Percentiles rank a stretch among this genome's conserved stretches.
These are phyloP conservation scores for Pyrenophora seminiperda DNA, from an alignment of 2,329 filamentous ascomycete species.

Conservation along the genomic window DNA sequence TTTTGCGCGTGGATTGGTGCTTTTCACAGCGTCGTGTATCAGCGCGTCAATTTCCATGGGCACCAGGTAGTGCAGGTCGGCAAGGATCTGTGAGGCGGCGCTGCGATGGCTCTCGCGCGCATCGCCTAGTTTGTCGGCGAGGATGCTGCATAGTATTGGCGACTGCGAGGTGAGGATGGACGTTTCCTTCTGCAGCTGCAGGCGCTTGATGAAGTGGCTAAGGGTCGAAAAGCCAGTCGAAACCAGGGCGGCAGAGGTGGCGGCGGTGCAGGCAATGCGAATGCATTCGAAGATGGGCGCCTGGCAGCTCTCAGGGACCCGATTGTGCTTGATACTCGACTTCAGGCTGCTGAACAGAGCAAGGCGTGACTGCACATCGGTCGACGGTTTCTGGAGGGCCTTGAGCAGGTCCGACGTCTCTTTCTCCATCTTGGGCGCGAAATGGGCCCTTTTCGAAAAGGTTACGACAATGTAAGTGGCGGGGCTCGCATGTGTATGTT, in stretches of 20 bases:
- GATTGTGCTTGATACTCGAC: slow-evolving; percentile 88
- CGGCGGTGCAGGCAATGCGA: slow-evolving; percentile 73
- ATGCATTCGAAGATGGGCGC: slow-evolving; percentile 80
- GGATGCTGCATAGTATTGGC: slow-evolving; percentile 70
- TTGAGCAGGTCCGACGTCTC: slow-evolving; percentile 60
- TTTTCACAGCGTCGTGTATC: slow-evolving; percentile 75
- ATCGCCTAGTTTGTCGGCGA: slow-evolving; percentile 86
- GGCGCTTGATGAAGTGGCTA: slow-evolving; percentile 82
- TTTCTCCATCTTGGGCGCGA: slow-evolving; percentile 54
- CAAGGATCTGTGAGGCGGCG: slow-evolving; percentile 74
- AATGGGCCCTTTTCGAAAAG: slow-evolving; percentile 41
- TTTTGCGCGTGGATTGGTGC: slow-evolving; percentile 82
- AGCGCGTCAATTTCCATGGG: slow-evolving; percentile 77
- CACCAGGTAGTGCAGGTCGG: slow-evolving; percentile 74
- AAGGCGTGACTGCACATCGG: slow-evolving; percentile 54
- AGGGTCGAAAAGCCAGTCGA: slow-evolving; percentile 86
- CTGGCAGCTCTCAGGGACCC: slow-evolving; percentile 77
- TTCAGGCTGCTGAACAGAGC: slow-evolving; percentile 73
- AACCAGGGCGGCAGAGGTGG: slow-evolving; percentile 73
- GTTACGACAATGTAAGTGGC: slow-evolving; percentile 17
- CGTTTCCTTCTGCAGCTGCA: slow-evolving; percentile 83
- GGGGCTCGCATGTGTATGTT: slow-evolving; percentile 24
- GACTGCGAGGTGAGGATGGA: slow-evolving; percentile 71
- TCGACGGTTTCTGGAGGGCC: slow-evolving; percentile 64
- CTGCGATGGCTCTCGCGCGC: slow-evolving; percentile 82